These are phyloP conservation scores for Microdochium nivale DNA, from an alignment of 2,329 filamentous ascomycete genomes.

Conservation along the genomic window DNA sequence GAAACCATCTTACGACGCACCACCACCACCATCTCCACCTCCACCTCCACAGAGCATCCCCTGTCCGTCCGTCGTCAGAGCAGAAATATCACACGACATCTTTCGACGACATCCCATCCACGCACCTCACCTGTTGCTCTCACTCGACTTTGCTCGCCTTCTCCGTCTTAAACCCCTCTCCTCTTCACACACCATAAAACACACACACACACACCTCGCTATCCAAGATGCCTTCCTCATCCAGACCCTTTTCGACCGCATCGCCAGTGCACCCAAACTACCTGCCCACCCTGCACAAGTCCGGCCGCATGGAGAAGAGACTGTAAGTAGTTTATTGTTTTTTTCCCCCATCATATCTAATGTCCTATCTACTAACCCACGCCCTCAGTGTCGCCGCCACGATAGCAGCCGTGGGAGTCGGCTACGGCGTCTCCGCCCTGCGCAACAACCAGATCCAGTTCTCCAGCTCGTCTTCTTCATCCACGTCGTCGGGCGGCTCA, in stretches of 20 bases:
- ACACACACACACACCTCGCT: background rate
- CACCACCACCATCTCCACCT: background rate
- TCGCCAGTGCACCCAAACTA: constrained; percentile 19
- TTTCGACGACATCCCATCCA: too few species aligned
- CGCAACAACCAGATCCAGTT: background rate
- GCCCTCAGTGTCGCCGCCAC: constrained; percentile 17
- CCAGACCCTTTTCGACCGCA: constrained; percentile 16
- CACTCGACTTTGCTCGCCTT: too few species aligned
- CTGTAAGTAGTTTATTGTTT: constrained; percentile 6
- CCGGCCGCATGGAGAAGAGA: constrained; percentile 16
- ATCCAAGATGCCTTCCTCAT: constrained; percentile 6
- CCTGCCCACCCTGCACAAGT: constrained; percentile 17
- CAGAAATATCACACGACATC: too few species aligned
- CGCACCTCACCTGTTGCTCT: too few species aligned
- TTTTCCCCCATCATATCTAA: background rate
- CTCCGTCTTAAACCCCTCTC: too few species aligned
- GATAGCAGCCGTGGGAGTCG: constrained; percentile 21
- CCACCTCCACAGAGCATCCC: background rate
- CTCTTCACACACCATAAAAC: too few species aligned
- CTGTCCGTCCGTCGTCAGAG: too few species aligned
- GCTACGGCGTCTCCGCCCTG: constrained; percentile 3
- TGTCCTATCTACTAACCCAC: background rate
- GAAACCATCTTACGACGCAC: background rate
- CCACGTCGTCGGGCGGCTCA: background rate
- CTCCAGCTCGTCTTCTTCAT: background rate